These are phyloP conservation scores for Diaporthe amygdali DNA, from an alignment of 2,329 filamentous ascomycete species.

Conservation along the genomic window DNA sequence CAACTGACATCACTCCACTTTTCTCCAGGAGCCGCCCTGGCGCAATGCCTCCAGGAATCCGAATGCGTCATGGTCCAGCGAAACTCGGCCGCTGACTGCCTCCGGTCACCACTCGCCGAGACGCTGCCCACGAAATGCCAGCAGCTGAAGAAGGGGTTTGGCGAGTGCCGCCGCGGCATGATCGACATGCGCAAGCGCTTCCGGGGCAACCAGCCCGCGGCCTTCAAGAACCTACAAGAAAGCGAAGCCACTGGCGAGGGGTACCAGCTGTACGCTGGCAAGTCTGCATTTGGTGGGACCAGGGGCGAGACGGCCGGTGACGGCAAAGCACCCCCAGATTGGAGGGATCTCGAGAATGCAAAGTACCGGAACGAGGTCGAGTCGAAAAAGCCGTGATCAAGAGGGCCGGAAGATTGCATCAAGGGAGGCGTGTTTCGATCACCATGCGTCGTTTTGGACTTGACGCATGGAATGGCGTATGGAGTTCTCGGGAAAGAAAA, in stretches of 20 bases:
- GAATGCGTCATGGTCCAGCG: conserved; percentile 96
- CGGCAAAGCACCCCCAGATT: conserved; percentile 65
- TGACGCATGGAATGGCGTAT: not conserved
- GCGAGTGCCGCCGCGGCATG: conserved; percentile 94
- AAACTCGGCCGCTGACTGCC: conserved; percentile 84
- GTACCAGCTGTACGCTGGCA: conserved; percentile 81
- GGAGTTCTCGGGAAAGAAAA: not conserved
- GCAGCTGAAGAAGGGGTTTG: conserved; percentile 90
- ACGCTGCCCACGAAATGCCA: conserved; percentile 87
- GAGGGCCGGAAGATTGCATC: not conserved
- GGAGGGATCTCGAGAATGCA: conserved; percentile 70
- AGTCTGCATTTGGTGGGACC: conserved; percentile 69
- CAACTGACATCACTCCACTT: conserved; percentile 17
- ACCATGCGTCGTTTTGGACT: not conserved
- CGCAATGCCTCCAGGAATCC: conserved; percentile 92
- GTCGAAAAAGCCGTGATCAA: conserved; percentile 26
- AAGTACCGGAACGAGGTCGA: conserved; percentile 53
- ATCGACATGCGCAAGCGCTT: conserved; percentile 99
- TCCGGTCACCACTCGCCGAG: conserved; percentile 80
- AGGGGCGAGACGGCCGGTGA: conserved; percentile 71
- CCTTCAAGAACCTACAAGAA: conserved; percentile 65
- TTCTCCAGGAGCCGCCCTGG: conserved; percentile 82
- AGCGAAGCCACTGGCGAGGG: conserved; percentile 62
- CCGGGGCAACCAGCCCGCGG: conserved; percentile 87
- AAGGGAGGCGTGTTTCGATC: not conserved